Evolutionary conservation across 495 filamentous ascomycete genomes (phyloP).

Genomic region (Parathielavia appendiculata): DNA sequence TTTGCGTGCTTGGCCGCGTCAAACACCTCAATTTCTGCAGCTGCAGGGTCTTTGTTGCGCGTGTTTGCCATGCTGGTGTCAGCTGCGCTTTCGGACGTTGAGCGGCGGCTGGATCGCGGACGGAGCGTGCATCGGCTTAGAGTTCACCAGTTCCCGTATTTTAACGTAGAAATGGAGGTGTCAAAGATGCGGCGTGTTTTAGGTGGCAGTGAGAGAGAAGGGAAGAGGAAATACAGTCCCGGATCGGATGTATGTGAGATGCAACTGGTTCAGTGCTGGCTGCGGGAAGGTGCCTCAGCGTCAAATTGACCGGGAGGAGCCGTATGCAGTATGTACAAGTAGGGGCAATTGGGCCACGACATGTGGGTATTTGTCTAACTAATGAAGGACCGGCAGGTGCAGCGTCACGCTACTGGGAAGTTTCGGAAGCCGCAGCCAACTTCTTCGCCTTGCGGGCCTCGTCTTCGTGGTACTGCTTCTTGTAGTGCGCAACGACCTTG

Average conservation of each 20-base stretch:
- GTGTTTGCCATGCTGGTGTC: slow-evolving; percentile 22
- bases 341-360: slow-evolving; percentile 28
- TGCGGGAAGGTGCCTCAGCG: slow-evolving; percentile 20
- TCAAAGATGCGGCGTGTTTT: background rate
- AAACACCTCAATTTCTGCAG: slow-evolving; percentile 14
- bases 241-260: background rate
- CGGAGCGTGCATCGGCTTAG: slow-evolving; percentile 10
- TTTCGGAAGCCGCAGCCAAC: slow-evolving; percentile 32
- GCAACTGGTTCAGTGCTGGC: slow-evolving; percentile 5
- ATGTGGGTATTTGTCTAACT: slow-evolving; percentile 12
- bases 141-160: background rate
- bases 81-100: slow-evolving; percentile 7
- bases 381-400: background rate
- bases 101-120: background rate
- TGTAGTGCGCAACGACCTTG: slow-evolving; percentile 46
- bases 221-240: background rate
- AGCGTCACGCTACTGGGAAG: slow-evolving; percentile 20
- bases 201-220: background rate
- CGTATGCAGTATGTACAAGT: slow-evolving; percentile 9
- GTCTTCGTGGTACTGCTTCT: slow-evolving; percentile 40
- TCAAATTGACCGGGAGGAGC: slow-evolving; percentile 1
- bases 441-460: slow-evolving; percentile 45
- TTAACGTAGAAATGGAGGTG: background rate
- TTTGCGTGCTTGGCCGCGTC: slow-evolving; percentile 27
- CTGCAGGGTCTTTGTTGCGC: background rate